These are phyloP conservation scores for Pseudocercospora crystallina DNA, from an alignment of 2,329 filamentous ascomycete species.

Conservation along the genomic window DNA sequence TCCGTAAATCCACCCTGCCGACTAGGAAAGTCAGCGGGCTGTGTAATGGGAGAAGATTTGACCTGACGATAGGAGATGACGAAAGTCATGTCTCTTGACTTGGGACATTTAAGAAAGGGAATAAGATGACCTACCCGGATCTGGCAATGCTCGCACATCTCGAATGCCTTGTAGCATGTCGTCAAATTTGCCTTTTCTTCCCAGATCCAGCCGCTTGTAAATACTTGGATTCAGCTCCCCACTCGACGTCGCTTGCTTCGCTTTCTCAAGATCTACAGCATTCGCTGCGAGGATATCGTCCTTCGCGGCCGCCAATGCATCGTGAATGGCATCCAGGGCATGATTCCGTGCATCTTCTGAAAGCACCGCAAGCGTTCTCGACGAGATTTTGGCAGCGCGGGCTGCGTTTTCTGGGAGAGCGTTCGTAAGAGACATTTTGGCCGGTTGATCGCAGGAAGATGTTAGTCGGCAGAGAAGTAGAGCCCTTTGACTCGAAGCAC, in stretches of 20 bases:
- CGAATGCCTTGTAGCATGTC: conserved; percentile 96
- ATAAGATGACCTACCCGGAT: conserved; percentile 66
- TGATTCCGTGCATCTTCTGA: conserved; percentile 75
- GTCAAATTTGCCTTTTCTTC: conserved; percentile 86
- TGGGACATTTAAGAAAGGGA: background rate
- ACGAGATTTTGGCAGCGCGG: conserved; percentile 73
- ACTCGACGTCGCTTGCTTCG: conserved; percentile 69
- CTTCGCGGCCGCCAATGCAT: conserved; percentile 68
- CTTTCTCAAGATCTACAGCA: conserved; percentile 73
- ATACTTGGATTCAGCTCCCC: conserved; percentile 79
- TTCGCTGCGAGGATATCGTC: conserved; percentile 84
- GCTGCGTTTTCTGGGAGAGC: conserved; percentile 77
- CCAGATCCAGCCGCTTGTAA: conserved; percentile 83
- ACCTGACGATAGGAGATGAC: background rate
- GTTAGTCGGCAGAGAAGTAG: background rate
- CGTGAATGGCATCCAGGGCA: conserved; percentile 79
- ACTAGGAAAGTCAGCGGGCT: conserved; percentile 54
- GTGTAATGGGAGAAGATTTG: background rate
- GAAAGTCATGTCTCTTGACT: background rate
- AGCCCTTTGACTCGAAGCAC: background rate
- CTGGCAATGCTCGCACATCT: conserved; percentile 78
- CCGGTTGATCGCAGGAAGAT: background rate
- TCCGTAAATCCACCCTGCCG: conserved; percentile 79
- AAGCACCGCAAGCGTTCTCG: conserved; percentile 78
- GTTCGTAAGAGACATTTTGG: conserved; percentile 81